Base-by-base conservation (phyloP, 2,329 filamentous ascomycete genomes). In the Juglanconis juglandina region DNA sequence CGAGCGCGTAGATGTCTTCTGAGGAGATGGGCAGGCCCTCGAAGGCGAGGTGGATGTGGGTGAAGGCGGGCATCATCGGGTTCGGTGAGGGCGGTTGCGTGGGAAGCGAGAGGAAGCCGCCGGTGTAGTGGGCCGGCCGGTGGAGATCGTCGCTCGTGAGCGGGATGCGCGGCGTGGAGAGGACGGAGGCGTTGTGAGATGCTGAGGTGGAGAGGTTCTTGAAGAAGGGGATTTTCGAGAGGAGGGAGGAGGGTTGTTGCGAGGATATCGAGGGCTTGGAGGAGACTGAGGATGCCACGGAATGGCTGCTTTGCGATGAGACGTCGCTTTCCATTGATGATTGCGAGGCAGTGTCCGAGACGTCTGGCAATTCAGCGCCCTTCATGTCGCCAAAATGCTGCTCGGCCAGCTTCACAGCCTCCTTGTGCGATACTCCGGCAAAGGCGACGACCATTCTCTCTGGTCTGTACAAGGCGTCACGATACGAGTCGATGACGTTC, bases 371-470 rank as follows among this genome's bases (percentile, higher is more conserved):
- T 54, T 79, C 75, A 24, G 75, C 71, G 57, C 77, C 76, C 73
- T 85, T 80, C 93, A 99, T 97, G 72, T 95, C 91, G 52, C 94
- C 95, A 77, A 99, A 99, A 75, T 91, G 90, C 72, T 92, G 80
- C 72, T 96, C 86, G 3, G 92, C 86, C 65, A 98, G 77, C 68
- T 81, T 82, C 37, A 98, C 87, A 24, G 95, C 95, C 68, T 91
- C 84, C 6, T 80, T 76, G 72, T 99, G 95, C 60, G 91, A 82
- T 8, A 98, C 90, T 37, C 95, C 95, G 2, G 94, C 95, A 78
- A 97, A 98, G 0, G 95, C 95, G 52, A 99, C 87, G 0, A 99
- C 95, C 70, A 96, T 96, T 62, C 92, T 81, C 72, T 98, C 93
- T 0, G 95, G 95, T 55, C 85, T 85, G 78, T 92, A 98, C 70